Percentiles rank a stretch among this genome's conserved stretches.
These are phyloP conservation scores for Exidia glandulosa DNA, from an alignment of 768 basidiomycete genomes.

Conservation along the genomic window DNA sequence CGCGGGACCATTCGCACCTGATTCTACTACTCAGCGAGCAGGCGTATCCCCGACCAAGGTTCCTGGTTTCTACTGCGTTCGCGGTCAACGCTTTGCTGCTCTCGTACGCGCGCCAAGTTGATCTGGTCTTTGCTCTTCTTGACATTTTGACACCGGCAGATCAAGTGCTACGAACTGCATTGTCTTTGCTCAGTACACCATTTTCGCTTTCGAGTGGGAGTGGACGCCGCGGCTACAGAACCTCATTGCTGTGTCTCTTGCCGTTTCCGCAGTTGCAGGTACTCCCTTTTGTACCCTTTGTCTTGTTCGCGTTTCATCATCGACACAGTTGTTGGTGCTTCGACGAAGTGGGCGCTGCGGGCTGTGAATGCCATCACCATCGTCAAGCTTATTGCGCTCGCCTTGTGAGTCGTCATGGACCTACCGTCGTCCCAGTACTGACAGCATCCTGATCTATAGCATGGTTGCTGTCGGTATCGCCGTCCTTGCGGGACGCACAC, in stretches of 20 bases:
- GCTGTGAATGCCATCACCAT: conserved; percentile 14
- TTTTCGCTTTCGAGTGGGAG: conserved; percentile 10
- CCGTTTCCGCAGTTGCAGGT: conserved; percentile 14
- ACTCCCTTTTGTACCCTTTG: not conserved
- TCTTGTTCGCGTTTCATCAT: not conserved
- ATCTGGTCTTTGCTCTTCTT: not conserved
- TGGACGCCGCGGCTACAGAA: conserved; percentile 13
- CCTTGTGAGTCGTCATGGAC: conserved; percentile 7
- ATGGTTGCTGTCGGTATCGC: conserved; percentile 16
- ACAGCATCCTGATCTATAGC: conserved; percentile 1
- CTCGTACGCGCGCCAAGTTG: not conserved
- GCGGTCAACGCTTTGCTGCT: not conserved
- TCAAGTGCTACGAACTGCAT: conserved; percentile 14
- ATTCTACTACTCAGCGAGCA: not conserved
- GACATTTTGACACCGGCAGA: not conserved
- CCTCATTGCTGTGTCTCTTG: conserved; percentile 12
- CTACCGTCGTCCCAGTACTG: not conserved
- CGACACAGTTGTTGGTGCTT: conserved; percentile 13
- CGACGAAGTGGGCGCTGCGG: conserved; percentile 19
- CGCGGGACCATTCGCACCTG: not conserved
- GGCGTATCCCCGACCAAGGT: not conserved
- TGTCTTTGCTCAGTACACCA: conserved; percentile 17
- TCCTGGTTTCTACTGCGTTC: not conserved
- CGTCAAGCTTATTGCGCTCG: conserved; percentile 15
- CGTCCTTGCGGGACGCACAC: conserved; percentile 17